phyloP scores from a whole-genome alignment of 306 rosid species.

The Senna tora region DNA sequence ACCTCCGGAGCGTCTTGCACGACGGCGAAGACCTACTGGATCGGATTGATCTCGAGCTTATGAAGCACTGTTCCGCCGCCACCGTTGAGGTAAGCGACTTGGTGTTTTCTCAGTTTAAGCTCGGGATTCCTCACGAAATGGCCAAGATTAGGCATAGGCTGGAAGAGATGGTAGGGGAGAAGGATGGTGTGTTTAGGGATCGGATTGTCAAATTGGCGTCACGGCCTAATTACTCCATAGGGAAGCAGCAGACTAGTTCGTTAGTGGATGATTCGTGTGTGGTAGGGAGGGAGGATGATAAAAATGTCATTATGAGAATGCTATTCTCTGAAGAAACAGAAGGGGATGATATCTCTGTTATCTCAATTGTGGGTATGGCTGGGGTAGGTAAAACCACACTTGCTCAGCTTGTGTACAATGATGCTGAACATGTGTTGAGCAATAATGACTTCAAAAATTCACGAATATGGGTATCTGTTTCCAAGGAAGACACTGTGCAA shows the following conservation, averaged over 20 bases:
- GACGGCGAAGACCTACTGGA: slow-evolving; percentile 36
- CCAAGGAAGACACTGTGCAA: background rate
- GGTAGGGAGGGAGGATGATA: slow-evolving; percentile 24
- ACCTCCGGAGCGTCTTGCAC: background rate
- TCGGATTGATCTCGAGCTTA: slow-evolving; percentile 4
- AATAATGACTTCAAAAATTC: background rate
- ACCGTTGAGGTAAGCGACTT: background rate
- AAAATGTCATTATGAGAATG: background rate
- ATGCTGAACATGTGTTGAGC: background rate
- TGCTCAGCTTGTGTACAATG: slow-evolving; percentile 7
- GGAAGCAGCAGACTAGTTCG: slow-evolving; percentile 2
- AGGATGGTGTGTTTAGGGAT: background rate
- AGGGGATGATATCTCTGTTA: background rate
- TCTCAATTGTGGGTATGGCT: slow-evolving; percentile 27
- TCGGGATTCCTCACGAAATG: slow-evolving; percentile 8
- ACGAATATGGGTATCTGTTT: slow-evolving; percentile 8
- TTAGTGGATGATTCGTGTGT: slow-evolving; percentile 12
- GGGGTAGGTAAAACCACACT: slow-evolving; percentile 16
- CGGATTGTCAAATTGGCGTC: background rate
- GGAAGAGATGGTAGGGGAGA: slow-evolving; percentile 5
- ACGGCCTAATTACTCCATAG: background rate
- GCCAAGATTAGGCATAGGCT: background rate
- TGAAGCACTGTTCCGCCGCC: background rate
- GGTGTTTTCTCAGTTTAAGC: background rate
- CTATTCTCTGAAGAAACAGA: background rate